These are phyloP conservation scores for Chlorella sp. DNA, from an alignment of 139 green algal species.

Conservation along the genomic window DNA sequence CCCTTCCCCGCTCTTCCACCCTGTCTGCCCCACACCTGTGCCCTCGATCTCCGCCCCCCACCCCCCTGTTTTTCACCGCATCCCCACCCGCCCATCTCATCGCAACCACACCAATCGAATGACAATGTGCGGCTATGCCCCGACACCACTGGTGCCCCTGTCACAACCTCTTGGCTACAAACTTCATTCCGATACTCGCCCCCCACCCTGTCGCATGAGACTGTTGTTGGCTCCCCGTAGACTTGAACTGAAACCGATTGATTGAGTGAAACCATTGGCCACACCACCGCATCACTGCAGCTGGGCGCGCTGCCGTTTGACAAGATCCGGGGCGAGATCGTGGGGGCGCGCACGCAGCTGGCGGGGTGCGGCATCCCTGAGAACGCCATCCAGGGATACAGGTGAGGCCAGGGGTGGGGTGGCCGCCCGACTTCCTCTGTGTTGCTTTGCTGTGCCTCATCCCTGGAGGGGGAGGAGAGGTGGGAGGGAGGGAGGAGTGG, in stretches of 20 bases:
- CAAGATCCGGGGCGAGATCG: not conserved
- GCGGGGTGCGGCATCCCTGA: slow-evolving; percentile 34
- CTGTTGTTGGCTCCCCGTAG: not conserved
- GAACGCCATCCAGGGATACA: slow-evolving; percentile 20
- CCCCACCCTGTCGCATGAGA: not conserved
- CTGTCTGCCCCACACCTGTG: too few relatives aligned
- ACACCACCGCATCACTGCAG: not conserved
- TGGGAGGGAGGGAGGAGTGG: too few relatives aligned
- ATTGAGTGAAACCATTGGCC: not conserved
- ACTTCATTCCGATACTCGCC: not conserved
- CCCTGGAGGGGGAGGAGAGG: too few relatives aligned
- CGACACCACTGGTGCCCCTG: too few relatives aligned
- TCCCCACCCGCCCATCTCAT: too few relatives aligned
- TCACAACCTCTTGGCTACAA: not conserved
- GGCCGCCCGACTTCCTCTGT: not conserved
- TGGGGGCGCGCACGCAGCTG: not conserved
- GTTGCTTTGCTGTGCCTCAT: too few relatives aligned
- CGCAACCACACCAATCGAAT: too few relatives aligned
- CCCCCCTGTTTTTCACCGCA: too few relatives aligned
- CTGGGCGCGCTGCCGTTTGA: not conserved
- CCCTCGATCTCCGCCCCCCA: too few relatives aligned
- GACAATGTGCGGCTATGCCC: not conserved
- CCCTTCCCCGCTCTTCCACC: too few relatives aligned
- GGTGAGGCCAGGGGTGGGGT: not conserved
- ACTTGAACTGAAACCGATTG: too few relatives aligned